These are phyloP conservation scores for Dendrobium huoshanense DNA, from an alignment of 106 monocot species.

Conservation along the genomic window DNA sequence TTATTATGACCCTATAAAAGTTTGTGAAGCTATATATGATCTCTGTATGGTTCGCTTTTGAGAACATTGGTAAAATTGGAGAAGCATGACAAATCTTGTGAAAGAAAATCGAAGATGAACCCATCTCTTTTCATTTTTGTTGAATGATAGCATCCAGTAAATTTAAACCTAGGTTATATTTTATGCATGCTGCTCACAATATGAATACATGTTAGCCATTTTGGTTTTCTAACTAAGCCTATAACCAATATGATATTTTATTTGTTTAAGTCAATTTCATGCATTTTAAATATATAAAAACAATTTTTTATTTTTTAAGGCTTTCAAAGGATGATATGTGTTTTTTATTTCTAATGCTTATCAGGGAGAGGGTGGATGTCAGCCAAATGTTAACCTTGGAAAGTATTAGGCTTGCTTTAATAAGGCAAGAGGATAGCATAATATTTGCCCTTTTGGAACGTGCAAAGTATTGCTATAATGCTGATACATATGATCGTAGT, in stretches of 20 bases:
- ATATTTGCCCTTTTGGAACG: slow-evolving; percentile 86
- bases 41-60: neutral
- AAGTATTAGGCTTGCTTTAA: slow-evolving; percentile 64
- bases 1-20: neutral
- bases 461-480: slow-evolving; percentile 78
- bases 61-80: neutral
- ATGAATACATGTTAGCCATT: neutral
- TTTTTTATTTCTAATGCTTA: neutral
- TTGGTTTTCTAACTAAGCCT: neutral
- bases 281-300: neutral
- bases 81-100: neutral
- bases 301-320: neutral
- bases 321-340: neutral
- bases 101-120: neutral
- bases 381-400: slow-evolving; percentile 79
- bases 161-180: too few species aligned
- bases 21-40: neutral
- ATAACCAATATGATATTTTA: neutral
- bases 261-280: slow-evolving; percentile 4
- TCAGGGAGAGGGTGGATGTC: slow-evolving; percentile 50
- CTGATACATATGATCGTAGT: slow-evolving; percentile 56
- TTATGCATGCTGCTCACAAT: neutral
- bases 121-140: neutral
- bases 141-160: too few species aligned
- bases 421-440: slow-evolving; percentile 94